Evolutionary conservation across 768 basidiomycete species (phyloP), one percentile per base, ranked within the genome.

Genomic region (Leccinum disarticulatum): DNA sequence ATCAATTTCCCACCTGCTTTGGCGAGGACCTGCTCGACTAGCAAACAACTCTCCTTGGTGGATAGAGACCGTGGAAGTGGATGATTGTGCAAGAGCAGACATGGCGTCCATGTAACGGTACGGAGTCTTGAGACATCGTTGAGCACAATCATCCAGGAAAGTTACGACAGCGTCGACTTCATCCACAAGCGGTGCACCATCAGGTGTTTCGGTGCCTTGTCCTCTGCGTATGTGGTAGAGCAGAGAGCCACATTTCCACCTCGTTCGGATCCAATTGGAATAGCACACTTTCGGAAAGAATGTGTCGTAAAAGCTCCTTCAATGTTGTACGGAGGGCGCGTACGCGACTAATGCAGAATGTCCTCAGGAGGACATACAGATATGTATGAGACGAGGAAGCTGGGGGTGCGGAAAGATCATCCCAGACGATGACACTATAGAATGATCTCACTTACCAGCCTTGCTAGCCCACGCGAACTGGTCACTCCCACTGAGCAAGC

Each of bases 141-240:
- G 87, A 3, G 90, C 79, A 67, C 93, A 96, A 54, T 95, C 93
- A 63, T 98, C 95, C 11, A 97, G 66, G 75, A 97, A 94, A 0
- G 73, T 59, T 17, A 88, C 75, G 28, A 87, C 82, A 47, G 79
- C 77, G 6, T 80, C 79, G 11, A 77, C 76, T 73, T 89, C 90
- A 49, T 83, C 83, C 2, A 76, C 77, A 22, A 88, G 75, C 6
- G 77, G 69, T 0, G 80, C 73, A 4, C 80, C 82, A 58, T 88
- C 85, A 1, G 83, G 83, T 2, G 82, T 73, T 59, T 79, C 70
- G 1, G 77, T 73, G 28, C 73, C 65, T 22, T 66, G 64, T 14
- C 65, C 66, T 13, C 80, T 77, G 31, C 68, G 72, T 7, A 54
- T 52, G 53, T 70, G 92, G 90, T 0, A 95, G 73, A 1, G 85